phyloP scores from a whole-genome alignment of 176 grass and related monocot genomes.

The Carex kokanica region DNA sequence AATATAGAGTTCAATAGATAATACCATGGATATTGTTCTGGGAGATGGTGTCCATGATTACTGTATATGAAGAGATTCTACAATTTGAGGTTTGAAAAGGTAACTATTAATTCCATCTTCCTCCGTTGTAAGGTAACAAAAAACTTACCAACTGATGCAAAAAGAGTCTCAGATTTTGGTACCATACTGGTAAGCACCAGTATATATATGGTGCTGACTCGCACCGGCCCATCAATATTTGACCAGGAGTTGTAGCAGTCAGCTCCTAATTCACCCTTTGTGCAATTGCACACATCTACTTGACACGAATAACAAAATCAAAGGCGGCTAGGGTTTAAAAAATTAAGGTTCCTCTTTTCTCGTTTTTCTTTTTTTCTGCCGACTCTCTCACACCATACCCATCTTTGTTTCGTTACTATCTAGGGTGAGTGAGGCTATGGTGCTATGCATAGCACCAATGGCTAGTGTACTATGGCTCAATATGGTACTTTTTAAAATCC shows the following conservation, averaged over 20 bases:
- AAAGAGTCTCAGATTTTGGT: constrained; percentile 16
- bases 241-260: not conserved
- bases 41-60: not conserved
- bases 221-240: not conserved
- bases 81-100: not conserved
- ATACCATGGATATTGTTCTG: not conserved
- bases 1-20: not conserved
- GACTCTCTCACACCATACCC: not conserved
- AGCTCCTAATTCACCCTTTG: not conserved
- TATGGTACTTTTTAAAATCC: no score
- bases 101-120: not conserved
- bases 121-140: not conserved
- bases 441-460: no score
- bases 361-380: not conserved
- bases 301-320: constrained; percentile 4
- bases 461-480: no score
- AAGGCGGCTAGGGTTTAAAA: constrained; percentile 8
- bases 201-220: not conserved
- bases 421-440: no score
- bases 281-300: constrained; percentile 1
- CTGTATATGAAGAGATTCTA: not conserved
- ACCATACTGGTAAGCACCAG: constrained; percentile 18
- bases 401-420: not conserved
- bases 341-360: not conserved
- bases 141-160: constrained; percentile 16